Evolutionary conservation across 2,329 filamentous ascomycete genomes (phyloP), one percentile per base, ranked within the genome.

Genomic region (Cordyceps fumosorosea): DNA sequence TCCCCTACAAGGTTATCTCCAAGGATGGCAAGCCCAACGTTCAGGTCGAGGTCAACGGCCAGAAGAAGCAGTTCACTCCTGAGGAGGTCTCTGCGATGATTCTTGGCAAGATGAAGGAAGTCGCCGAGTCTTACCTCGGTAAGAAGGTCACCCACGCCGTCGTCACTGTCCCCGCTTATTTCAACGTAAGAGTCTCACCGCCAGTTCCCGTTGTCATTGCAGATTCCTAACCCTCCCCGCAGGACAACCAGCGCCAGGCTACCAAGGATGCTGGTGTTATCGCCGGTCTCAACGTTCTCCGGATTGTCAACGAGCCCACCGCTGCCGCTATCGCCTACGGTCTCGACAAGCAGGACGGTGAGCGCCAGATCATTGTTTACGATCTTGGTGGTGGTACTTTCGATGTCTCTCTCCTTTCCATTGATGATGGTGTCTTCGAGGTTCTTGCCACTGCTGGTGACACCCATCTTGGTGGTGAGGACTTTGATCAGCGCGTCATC

Each of bases 401-500:
- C 74, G 91, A 96, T 91, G 90, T 96, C 57, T 95, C 92, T 60
- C 90, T 96, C 67, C 86, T 96, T 62, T 95, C 89, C 64, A 95
- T 96, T 67, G 91, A 96, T 71, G 83, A 92, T 74, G 93, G 93
- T 76, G 90, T 96, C 70, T 96, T 97, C 75, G 92, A 96, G 83
- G 93, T 97, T 70, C 80, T 93, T 78, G 89, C 93, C 77, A 96
- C 92, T 71, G 91, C 92, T 75, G 92, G 93, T 91, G 93, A 97
- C 77, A 96, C 93, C 71, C 93, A 96, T 78, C 86, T 97, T 70
- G 93, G 93, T 89, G 93, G 93, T 87, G 93, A 98, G 80, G 93
- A 98, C 82, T 98, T 98, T 77, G 93, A 98, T 78, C 92, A 98
- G 85, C 89, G 93, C 76, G 85, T 98, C 77, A 96, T 98, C 82